Evolutionary conservation across 2,329 filamentous ascomycete genomes (phyloP).

Genomic region (Neonectria coccinea): DNA sequence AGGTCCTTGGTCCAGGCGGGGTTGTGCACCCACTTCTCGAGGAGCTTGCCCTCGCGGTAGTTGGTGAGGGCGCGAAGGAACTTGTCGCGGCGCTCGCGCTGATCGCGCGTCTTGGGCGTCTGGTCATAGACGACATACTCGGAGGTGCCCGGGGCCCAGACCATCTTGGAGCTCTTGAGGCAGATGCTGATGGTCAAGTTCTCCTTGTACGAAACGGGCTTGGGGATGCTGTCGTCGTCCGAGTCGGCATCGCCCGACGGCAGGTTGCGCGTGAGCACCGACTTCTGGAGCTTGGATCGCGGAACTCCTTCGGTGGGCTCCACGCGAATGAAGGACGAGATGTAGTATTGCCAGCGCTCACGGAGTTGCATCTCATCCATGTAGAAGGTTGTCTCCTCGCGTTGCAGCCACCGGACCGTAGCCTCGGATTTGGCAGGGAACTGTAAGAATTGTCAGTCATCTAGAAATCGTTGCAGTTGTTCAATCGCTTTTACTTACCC

Average conservation of each 20-base stretch:
- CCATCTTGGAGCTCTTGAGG: slow-evolving; percentile 81
- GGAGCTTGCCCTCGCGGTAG: slow-evolving; percentile 76
- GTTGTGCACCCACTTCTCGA: slow-evolving; percentile 86
- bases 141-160: slow-evolving; percentile 77
- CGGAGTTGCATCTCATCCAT: slow-evolving; percentile 87
- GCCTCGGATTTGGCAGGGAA: slow-evolving; percentile 76
- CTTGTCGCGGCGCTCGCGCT: slow-evolving; percentile 63
- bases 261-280: slow-evolving; percentile 78
- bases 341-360: slow-evolving; percentile 93
- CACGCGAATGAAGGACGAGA: slow-evolving; percentile 88
- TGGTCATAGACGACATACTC: slow-evolving; percentile 81
- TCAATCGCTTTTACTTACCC: slow-evolving; percentile 72
- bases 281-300: slow-evolving; percentile 72
- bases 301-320: slow-evolving; percentile 87
- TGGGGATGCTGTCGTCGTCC: slow-evolving; percentile 72
- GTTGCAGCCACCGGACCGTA: slow-evolving; percentile 77
- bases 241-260: slow-evolving; percentile 71
- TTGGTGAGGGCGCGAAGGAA: slow-evolving; percentile 66
- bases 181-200: slow-evolving; percentile 79
- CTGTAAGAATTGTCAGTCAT: slow-evolving; percentile 59
- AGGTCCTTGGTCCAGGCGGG: slow-evolving; percentile 83
- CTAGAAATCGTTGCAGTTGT: slow-evolving; percentile 4
- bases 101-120: slow-evolving; percentile 75
- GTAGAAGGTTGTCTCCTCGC: slow-evolving; percentile 82
- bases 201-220: slow-evolving; percentile 72